phyloP scores from a whole-genome alignment of 164 flowering plant genomes.

The Vitis vinifera region DNA sequence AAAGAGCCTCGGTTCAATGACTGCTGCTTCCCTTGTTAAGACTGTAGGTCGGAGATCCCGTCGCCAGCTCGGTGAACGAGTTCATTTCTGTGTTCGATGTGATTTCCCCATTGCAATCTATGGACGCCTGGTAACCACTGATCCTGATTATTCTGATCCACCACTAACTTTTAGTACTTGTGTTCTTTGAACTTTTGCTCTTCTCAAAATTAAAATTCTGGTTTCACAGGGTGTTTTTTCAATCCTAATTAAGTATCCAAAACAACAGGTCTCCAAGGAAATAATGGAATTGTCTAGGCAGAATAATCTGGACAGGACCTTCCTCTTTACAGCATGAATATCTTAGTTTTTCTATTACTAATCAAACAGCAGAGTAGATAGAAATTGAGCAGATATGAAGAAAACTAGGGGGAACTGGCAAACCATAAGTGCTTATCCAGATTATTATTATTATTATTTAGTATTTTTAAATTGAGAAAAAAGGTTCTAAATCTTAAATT shows the following conservation, averaged over 20 bases:
- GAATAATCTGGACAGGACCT: too few relatives aligned
- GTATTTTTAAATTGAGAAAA: too few relatives aligned
- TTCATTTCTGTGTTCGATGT: constrained; percentile 95
- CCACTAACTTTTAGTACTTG: background rate
- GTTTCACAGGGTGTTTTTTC: background rate
- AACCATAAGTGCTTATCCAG: too few relatives aligned
- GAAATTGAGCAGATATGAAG: too few relatives aligned
- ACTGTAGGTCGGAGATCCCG: constrained; percentile 86
- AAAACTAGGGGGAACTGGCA: too few relatives aligned
- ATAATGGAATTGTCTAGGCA: too few relatives aligned
- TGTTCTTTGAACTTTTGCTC: background rate
- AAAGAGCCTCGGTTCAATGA: constrained; percentile 68
- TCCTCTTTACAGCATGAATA: too few relatives aligned
- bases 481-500: too few relatives aligned
- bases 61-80: constrained; percentile 86
- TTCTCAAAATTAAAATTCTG: background rate
- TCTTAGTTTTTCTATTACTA: too few relatives aligned
- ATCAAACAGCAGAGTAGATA: too few relatives aligned
- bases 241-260: background rate
- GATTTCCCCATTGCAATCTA: constrained; percentile 95
- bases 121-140: constrained; percentile 78
- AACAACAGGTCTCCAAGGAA: too few relatives aligned
- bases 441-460: too few relatives aligned
- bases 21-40: constrained; percentile 60
- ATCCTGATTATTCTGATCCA: background rate